phyloP scores from a whole-genome alignment of 306 rosid species.

The Macrotyloma uniflorum region DNA sequence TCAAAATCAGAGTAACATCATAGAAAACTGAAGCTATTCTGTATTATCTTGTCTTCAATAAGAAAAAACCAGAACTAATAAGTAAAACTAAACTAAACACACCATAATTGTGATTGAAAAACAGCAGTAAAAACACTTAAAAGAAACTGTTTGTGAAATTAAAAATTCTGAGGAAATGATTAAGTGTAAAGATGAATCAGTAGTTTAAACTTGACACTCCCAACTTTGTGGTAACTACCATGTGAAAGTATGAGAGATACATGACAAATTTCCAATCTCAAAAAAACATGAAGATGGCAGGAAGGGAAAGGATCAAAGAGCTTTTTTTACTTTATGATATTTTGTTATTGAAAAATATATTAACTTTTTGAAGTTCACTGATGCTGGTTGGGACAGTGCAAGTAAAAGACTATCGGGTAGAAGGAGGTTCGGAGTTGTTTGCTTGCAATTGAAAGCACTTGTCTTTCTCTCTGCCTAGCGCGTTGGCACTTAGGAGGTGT shows the following conservation, averaged over 20 bases:
- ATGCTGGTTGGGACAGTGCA: slow-evolving; percentile 37
- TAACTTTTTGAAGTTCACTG: slow-evolving; percentile 14
- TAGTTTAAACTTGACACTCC: background rate
- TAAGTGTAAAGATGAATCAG: background rate
- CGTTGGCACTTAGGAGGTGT: slow-evolving; percentile 51
- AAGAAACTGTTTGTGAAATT: background rate
- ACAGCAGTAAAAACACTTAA: background rate
- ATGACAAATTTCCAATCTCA: background rate
- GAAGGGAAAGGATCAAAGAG: background rate
- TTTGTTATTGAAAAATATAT: background rate
- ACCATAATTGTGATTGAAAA: no score
- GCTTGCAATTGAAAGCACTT: slow-evolving; percentile 69
- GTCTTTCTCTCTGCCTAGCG: slow-evolving; percentile 36
- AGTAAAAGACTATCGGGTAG: slow-evolving; percentile 55
- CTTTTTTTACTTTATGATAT: background rate
- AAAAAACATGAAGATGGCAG: background rate
- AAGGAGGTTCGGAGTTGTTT: slow-evolving; percentile 59
- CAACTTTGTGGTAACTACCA: slow-evolving; percentile 29
- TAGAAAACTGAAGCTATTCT: no score
- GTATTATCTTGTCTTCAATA: no score
- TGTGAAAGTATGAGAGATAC: background rate
- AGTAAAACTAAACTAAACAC: no score
- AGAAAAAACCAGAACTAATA: no score
- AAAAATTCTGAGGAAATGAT: background rate
- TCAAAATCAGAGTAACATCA: no score